Evolutionary conservation across 2,329 filamentous ascomycete genomes (phyloP).

Genomic region (Calonectria ilicicola): DNA sequence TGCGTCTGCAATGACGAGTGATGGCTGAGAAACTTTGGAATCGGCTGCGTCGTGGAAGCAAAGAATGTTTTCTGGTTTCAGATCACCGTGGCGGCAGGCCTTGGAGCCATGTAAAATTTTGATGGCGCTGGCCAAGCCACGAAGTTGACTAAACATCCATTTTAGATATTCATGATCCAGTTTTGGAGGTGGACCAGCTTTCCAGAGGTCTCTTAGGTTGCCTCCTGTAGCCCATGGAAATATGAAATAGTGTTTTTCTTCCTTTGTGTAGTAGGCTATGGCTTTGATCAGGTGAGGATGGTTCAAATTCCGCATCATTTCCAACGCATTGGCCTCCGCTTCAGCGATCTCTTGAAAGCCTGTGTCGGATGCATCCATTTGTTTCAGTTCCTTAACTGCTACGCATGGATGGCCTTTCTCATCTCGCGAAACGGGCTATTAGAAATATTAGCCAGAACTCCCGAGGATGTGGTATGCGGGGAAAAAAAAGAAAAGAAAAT

Average conservation of each 20-base stretch:
- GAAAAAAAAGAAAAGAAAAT: no score
- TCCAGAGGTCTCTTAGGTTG: constrained; percentile 29
- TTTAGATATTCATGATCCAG: constrained; percentile 8
- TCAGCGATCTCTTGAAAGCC: not conserved
- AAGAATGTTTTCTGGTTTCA: constrained; percentile 33
- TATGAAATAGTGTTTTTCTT: constrained; percentile 18
- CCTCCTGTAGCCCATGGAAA: constrained; percentile 32
- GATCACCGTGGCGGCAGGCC: constrained; percentile 30
- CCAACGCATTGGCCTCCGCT: constrained; percentile 10
- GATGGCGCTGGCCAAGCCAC: constrained; percentile 25
- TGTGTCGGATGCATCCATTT: constrained; percentile 11
- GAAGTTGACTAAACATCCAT: constrained; percentile 23
- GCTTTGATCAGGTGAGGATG: constrained; percentile 24
- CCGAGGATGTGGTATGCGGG: no score
- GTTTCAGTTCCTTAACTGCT: constrained; percentile 28
- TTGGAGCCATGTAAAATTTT: constrained; percentile 14
- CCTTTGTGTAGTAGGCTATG: constrained; percentile 19
- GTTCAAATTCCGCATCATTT: constrained; percentile 14
- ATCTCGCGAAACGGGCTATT: not conserved
- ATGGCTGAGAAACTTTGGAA: not conserved
- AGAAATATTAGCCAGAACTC: not conserved
- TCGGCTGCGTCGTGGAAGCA: not conserved
- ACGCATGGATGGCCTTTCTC: not conserved
- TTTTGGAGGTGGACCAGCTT: not conserved
- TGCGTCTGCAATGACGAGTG: not conserved